Base-by-base conservation (phyloP, 495 filamentous ascomycete species). In the Trichoderma orchidacearum region DNA sequence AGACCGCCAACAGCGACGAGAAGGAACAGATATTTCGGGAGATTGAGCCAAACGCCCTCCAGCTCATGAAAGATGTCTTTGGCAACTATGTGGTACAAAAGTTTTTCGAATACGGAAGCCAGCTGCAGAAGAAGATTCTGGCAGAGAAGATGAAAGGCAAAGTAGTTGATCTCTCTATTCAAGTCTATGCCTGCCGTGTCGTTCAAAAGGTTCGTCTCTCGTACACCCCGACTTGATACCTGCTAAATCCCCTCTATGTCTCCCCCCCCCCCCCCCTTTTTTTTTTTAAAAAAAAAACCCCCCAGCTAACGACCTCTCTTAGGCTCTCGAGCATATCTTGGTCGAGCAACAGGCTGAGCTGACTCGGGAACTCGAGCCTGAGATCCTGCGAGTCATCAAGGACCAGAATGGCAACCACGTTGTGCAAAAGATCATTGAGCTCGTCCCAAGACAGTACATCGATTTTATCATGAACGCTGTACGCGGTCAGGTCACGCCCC, bases 81-180 rank as follows among this genome's bases (percentile, higher is more conserved):
- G 93, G 93, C 17, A 98, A 98, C 69, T 98, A 97, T 64, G 93
- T 98, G 32, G 93, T 97, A 23, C 93, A 98, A 63, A 97, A 96
- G 66, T 83, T 97, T 59, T 97, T 96, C 61, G 92, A 97, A 70
- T 90, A 97, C 64, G 94, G 94, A 30, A 95, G 90, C 60, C 92
- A 96, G 66, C 76, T 82, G 6, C 94, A 97, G 68, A 98, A 98
- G 71, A 90, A 86, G 67, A 76, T 85, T 2, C 67, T 98, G 38
- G 92, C 89, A 3, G 81, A 82, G 53, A 79, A 85, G 61, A 96
- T 98, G 90, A 88, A 87, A 63, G 83, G 83, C 0, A 86, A 90
- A 63, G 82, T 97, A 11, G 69, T 87, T 36, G 76, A 80, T 27
- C 70, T 98, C 31, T 95, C 92, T 0, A 73, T 81, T 56, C 87